These are phyloP conservation scores for Xylariaceae sp. DNA, from an alignment of 2,329 filamentous ascomycete genomes.

Conservation along the genomic window DNA sequence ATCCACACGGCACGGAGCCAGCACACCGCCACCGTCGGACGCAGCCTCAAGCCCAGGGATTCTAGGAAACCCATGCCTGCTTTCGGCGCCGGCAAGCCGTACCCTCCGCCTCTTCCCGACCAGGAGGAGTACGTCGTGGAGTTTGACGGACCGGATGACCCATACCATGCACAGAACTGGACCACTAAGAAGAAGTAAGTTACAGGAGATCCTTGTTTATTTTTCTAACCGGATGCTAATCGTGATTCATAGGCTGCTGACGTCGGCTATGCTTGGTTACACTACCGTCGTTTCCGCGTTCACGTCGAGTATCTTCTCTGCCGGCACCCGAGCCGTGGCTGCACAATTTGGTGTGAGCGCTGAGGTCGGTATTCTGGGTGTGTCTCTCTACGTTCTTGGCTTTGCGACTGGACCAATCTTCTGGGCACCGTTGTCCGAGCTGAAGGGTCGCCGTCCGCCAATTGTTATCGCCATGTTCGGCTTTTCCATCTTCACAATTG, in stretches of 20 bases:
- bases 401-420: slow-evolving; percentile 61
- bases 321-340: slow-evolving; percentile 57
- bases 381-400: slow-evolving; percentile 68
- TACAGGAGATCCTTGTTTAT: slow-evolving; percentile 4
- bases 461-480: slow-evolving; percentile 61
- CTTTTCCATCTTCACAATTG: slow-evolving; percentile 66
- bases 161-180: slow-evolving; percentile 87
- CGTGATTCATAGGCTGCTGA: slow-evolving; percentile 46
- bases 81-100: slow-evolving; percentile 72
- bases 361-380: slow-evolving; percentile 61
- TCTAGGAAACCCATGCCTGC: slow-evolving; percentile 55
- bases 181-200: slow-evolving; percentile 69
- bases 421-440: slow-evolving; percentile 70
- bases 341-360: slow-evolving; percentile 55
- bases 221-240: not conserved
- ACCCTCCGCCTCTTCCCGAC: slow-evolving; percentile 65
- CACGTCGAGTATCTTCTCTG: slow-evolving; percentile 70
- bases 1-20: slow-evolving; percentile 69
- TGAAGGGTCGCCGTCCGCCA: slow-evolving; percentile 62
- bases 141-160: slow-evolving; percentile 80
- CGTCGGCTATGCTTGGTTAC: slow-evolving; percentile 65
- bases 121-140: slow-evolving; percentile 77
- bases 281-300: slow-evolving; percentile 70
- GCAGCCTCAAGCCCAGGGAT: slow-evolving; percentile 39
- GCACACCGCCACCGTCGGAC: slow-evolving; percentile 69